Conservation (phyloP, 768 basidiomycete genomes). For the Tulasnella sp. region DNA sequence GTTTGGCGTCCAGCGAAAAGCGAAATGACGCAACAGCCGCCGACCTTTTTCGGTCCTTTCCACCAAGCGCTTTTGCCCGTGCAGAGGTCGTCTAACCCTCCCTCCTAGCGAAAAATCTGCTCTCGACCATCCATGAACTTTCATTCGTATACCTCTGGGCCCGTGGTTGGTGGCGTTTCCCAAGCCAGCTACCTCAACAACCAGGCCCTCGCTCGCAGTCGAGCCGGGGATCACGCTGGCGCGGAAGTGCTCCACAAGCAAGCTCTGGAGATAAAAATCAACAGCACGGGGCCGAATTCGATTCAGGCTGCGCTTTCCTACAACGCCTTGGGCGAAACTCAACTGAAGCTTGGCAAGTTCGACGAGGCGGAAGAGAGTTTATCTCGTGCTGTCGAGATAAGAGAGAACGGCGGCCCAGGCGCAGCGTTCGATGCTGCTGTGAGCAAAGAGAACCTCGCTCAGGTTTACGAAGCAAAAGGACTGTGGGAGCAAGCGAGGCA, state of each 20-base stretch:
- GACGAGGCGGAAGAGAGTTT: constrained; percentile 49
- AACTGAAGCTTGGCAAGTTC: constrained; percentile 45
- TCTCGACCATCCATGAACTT: neutral
- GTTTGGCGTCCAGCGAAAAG: too few relatives aligned
- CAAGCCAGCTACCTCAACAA: constrained; percentile 38
- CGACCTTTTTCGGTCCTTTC: too few relatives aligned
- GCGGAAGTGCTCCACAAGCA: constrained; percentile 45
- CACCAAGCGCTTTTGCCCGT: too few relatives aligned
- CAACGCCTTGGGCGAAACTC: constrained; percentile 48
- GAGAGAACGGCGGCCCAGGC: constrained; percentile 37
- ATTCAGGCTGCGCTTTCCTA: constrained; percentile 44
- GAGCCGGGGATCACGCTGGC: constrained; percentile 40
- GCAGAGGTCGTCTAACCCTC: neutral
- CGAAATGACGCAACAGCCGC: too few relatives aligned
- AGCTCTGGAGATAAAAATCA: constrained; percentile 45
- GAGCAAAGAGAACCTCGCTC: constrained; percentile 48
- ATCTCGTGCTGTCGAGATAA: constrained; percentile 43
- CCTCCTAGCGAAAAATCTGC: neutral
- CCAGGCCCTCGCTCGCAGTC: constrained; percentile 38
- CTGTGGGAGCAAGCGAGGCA: constrained; percentile 44
- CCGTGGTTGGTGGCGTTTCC: neutral
- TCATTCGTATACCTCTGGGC: neutral
- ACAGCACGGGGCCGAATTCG: constrained; percentile 39
- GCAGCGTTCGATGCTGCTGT: constrained; percentile 46
- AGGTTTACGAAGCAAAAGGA: constrained; percentile 46